These are phyloP conservation scores for Cladophialophora carrionii DNA, from an alignment of 2,329 filamentous ascomycete species.

Conservation along the genomic window DNA sequence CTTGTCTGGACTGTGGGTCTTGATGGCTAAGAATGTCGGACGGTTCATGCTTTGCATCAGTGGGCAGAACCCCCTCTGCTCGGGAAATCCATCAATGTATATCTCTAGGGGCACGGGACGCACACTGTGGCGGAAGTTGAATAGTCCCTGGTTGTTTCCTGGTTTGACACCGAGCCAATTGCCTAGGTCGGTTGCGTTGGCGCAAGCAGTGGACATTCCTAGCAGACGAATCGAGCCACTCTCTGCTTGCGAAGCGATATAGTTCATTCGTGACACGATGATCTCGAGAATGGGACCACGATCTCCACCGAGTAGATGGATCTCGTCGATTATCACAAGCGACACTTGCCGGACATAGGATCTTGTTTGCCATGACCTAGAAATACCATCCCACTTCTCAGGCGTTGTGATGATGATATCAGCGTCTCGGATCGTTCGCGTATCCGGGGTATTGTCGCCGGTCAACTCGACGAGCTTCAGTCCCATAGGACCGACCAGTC, in stretches of 20 bases:
- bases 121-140: constrained; percentile 97
- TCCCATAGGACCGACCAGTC: constrained; percentile 80
- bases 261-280: constrained; percentile 93
- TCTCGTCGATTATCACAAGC: constrained; percentile 97
- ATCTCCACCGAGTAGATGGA: constrained; percentile 94
- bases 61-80: constrained; percentile 92
- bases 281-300: constrained; percentile 97
- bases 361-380: constrained; percentile 96
- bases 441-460: constrained; percentile 97
- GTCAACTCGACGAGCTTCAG: constrained; percentile 93
- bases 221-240: constrained; percentile 87
- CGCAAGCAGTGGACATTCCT: constrained; percentile 99
- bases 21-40: constrained; percentile 93
- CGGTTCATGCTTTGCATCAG: constrained; percentile 99
- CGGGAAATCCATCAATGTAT: constrained; percentile 96
- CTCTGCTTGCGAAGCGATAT: constrained; percentile 92
- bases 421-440: constrained; percentile 88
- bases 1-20: constrained; percentile 93
- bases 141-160: constrained; percentile 63
- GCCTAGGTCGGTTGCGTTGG: constrained; percentile 88
- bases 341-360: constrained; percentile 94
- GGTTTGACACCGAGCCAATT: constrained; percentile 98
- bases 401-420: constrained; percentile 98
- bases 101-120: constrained; percentile 94
- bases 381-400: constrained; percentile 99